Evolutionary conservation across 2,329 filamentous ascomycete genomes (phyloP).

Genomic region (Aspergillus sp.): DNA sequence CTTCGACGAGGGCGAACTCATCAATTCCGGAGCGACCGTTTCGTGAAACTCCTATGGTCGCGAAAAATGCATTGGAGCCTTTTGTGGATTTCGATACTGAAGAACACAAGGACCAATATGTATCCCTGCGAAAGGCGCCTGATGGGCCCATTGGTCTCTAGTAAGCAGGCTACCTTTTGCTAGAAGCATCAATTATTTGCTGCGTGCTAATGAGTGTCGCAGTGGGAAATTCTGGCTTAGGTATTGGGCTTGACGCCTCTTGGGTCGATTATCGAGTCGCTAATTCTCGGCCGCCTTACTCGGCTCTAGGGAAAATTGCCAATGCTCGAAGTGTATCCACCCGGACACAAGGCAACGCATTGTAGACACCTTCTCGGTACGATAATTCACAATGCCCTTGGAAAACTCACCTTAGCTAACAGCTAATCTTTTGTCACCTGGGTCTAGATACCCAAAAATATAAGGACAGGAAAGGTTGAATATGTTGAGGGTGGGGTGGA

Average conservation of each 20-base stretch:
- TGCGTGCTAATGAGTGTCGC: conserved; percentile 4
- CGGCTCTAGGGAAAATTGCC: conserved; percentile 67
- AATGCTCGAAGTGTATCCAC: conserved; percentile 66
- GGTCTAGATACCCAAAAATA: conserved; percentile 48
- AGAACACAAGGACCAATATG: neutral
- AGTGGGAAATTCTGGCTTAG: conserved; percentile 19
- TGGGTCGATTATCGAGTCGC: neutral
- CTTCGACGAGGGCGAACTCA: conserved; percentile 2
- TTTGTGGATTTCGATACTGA: neutral
- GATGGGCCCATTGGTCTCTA: neutral
- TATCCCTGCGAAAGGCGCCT: neutral
- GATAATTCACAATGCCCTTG: neutral
- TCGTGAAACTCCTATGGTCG: neutral
- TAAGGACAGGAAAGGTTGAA: conserved; percentile 36
- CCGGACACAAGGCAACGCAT: conserved; percentile 68
- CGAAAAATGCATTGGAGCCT: neutral
- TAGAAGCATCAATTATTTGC: neutral
- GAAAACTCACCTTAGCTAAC: neutral
- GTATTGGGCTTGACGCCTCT: conserved; percentile 7
- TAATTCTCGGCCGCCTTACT: neutral
- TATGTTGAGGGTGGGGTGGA: conserved; percentile 40
- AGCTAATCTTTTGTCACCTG: neutral
- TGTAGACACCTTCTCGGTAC: conserved; percentile 67
- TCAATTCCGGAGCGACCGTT: neutral
- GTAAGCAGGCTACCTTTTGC: neutral